phyloP scores from a whole-genome alignment of 169 alveolate genomes.

The Neospora caninum region DNA sequence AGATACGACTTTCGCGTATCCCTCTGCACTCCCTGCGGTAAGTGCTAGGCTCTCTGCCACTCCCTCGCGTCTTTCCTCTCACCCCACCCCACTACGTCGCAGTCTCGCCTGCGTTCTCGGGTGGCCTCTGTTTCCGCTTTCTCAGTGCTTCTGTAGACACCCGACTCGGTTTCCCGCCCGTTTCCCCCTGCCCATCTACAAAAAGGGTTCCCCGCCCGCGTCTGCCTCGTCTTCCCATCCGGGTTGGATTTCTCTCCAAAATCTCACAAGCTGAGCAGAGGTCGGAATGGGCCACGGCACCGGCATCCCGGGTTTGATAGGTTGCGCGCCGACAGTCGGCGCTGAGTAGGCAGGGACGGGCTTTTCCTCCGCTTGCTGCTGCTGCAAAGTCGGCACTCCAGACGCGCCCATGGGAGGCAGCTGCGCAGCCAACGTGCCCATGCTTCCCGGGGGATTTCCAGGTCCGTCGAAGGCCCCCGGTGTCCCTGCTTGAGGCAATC shows the following conservation, averaged over 20 bases:
- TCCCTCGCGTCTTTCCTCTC: not conserved
- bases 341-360: constrained; percentile 51
- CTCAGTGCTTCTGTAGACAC: too few relatives aligned
- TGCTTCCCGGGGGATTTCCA: not conserved
- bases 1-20: too few relatives aligned
- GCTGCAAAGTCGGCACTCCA: constrained; percentile 4
- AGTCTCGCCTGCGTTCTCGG: not conserved
- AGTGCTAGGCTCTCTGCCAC: not conserved
- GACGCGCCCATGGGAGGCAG: not conserved
- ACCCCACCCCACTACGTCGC: not conserved
- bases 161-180: too few relatives aligned
- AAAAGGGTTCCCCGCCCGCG: too few relatives aligned
- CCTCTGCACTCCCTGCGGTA: too few relatives aligned
- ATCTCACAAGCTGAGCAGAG: constrained; percentile 55
- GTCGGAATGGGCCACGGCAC: constrained; percentile 67
- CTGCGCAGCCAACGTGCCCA: not conserved
- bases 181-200: too few relatives aligned
- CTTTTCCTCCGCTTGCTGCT: constrained; percentile 28
- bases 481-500: not conserved
- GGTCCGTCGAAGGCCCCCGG: not conserved
- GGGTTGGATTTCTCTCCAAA: too few relatives aligned
- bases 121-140: too few relatives aligned
- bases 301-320: constrained; percentile 61
- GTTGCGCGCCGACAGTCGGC: constrained; percentile 65
- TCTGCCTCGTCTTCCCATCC: too few relatives aligned